Base-by-base conservation (phyloP, 345 rosid genomes). In the Dimocarpus longan region DNA sequence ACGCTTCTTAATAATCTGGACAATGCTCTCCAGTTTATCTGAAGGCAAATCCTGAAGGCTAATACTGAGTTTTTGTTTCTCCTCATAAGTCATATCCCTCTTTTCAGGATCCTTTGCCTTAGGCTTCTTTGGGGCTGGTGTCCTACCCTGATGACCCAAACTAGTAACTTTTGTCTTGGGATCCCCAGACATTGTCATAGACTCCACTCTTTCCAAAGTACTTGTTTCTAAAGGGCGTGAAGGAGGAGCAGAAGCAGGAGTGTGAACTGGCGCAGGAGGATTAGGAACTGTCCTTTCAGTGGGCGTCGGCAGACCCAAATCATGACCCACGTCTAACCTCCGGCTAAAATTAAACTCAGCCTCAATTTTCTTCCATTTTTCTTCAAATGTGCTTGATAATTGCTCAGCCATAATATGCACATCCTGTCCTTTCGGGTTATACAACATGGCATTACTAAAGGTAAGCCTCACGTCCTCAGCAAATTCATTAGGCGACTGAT, bases 401-500 rank as follows among this genome's bases (percentile, higher is more conserved):
- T 77, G 37, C 65, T 89, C 90, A n/a, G 98, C 98, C 93, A 93
- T 91, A 57, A 60, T 3, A 82, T 95, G 91, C 28, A 85, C 98
- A 57, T 95, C 98, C 78, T 95, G 99, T 43, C 90, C 98, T 78
- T 89, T 88, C 2, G 94, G 95, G 76, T 93, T 95, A 82, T 93
- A 95, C 74, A 87, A 28, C 91, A 93, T 82, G 28, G 98, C 99
- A 83, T 95, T 95, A 77, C 79, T 86, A 82, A 93, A 93, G 19
- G 99, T 92, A 72, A 93, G 90, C 75, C 92, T 91, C 77, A 95
- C 93, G 72, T 95, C 99, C 71, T 92, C 91, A 3, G 93, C 95
- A 84, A 95, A 93, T 72, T 89, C 93, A 85, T 70, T 79, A 0
- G 98, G 89, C 0, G 95, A 89, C 83, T 91, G 86, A 70, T 93